phyloP scores from a whole-genome alignment of 2,329 filamentous ascomycete species.

The Fusarium sp. region DNA sequence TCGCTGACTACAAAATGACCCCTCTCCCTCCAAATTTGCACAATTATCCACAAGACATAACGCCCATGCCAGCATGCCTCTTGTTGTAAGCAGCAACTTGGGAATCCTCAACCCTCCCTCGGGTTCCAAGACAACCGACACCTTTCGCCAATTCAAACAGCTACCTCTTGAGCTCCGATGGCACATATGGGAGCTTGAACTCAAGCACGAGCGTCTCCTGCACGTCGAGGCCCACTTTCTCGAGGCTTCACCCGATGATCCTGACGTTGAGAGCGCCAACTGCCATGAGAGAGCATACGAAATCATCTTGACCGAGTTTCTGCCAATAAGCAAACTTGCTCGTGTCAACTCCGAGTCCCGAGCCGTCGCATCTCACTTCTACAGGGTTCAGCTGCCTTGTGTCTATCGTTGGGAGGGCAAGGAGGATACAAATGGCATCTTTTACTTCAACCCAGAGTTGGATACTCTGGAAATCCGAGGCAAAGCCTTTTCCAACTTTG shows the following conservation, averaged over 20 bases:
- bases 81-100: neutral
- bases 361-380: neutral
- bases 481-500: neutral
- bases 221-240: neutral
- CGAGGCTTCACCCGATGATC: neutral
- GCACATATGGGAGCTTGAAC: neutral
- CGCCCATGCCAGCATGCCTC: neutral
- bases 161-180: neutral
- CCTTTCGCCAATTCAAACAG: neutral
- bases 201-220: neutral
- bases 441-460: neutral
- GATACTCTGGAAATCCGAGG: neutral
- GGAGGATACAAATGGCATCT: neutral
- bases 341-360: neutral
- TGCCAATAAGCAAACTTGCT: slow-evolving; percentile 4
- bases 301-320: neutral
- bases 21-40: neutral
- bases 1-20: neutral
- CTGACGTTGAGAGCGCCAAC: neutral
- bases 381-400: neutral
- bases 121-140: neutral
- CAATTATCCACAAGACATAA: neutral
- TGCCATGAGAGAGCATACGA: neutral
- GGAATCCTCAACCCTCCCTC: neutral
- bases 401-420: neutral